Evolutionary conservation across 1,284 basidiomycete species (phyloP).

Genomic region (Phaffia rhodozyma): DNA sequence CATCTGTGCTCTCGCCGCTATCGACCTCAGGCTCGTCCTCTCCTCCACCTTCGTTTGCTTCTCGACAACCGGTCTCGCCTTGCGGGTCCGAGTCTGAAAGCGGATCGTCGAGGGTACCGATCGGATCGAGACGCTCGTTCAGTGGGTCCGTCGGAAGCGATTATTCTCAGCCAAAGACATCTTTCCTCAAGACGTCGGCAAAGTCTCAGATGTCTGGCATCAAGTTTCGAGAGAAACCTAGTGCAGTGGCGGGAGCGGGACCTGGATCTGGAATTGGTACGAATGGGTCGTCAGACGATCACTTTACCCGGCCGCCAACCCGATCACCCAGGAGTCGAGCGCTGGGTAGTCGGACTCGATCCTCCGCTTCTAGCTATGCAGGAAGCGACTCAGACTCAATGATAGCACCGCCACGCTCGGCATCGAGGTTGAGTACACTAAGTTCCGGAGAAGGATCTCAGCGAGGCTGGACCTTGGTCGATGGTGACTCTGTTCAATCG

Average conservation of each 20-base stretch:
- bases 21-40: neutral
- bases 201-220: constrained; percentile 12
- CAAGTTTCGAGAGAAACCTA: constrained; percentile 2
- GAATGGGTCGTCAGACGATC: neutral
- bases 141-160: neutral
- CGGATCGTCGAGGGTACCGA: constrained; percentile 45
- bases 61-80: neutral
- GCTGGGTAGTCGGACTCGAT: neutral
- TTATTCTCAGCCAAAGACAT: neutral
- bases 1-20: neutral
- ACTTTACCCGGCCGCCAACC: neutral
- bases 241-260: too few relatives aligned
- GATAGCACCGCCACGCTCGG: neutral
- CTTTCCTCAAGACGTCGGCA: constrained; percentile 15
- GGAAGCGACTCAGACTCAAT: constrained; percentile 5
- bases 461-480: constrained; percentile 7
- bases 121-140: constrained; percentile 50
- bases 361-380: constrained; percentile 2
- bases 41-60: neutral
- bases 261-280: too few relatives aligned
- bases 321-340: neutral
- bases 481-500: neutral
- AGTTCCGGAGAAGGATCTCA: neutral
- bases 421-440: neutral
- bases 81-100: constrained; percentile 5